Base-by-base conservation (phyloP, 331 rosid genomes). In the Acacia pycnantha region DNA sequence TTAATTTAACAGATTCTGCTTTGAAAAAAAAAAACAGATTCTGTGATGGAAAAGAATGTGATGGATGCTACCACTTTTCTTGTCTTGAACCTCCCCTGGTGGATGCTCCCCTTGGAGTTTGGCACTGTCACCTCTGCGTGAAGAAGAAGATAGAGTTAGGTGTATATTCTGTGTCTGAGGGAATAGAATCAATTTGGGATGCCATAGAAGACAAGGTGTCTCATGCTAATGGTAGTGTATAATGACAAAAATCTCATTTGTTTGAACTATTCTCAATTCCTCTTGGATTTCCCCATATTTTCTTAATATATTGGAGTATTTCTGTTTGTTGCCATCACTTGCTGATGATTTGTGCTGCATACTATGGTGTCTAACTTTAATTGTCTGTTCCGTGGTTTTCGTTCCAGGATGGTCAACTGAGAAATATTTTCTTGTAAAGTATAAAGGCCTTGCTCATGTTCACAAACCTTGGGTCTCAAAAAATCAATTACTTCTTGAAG, bases 11-110 rank as follows among this genome's bases (percentile, higher is more conserved):
- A 93, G 96, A 82, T 87, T 86, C 86, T 93, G 95, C 64, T 47
- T 13, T 47, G 6, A 6, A 16, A 47, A 47, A 47, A 47, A 47
- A 47, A 47, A 61, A 72, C 87, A 93, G 97, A 82, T 87, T 86
- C 86, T 93, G 97, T 58, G 83, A 85, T 72, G 97, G 97, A 84
- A 88, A 77, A 84, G 92, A 85, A 54, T 91, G 97, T 86, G 37
- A 77, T 78, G 72, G 88, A 78, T 82, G 83, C 85, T 91, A 84
- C 88, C 97, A 93, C 82, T 79, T 77, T 80, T 90, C 92, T 76
- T 93, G 97, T 87, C 89, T 91, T 70, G 87, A 93, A 74, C 94
- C 97, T 74, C 90, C 95, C 65, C 27, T 91, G 82, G 88, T 70
- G 64, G 83, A 78, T 83, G 83, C 84, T 82, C 88, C 90, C 53